Evolutionary conservation across 768 basidiomycete genomes (phyloP).

Genomic region (Suillus spraguei): DNA sequence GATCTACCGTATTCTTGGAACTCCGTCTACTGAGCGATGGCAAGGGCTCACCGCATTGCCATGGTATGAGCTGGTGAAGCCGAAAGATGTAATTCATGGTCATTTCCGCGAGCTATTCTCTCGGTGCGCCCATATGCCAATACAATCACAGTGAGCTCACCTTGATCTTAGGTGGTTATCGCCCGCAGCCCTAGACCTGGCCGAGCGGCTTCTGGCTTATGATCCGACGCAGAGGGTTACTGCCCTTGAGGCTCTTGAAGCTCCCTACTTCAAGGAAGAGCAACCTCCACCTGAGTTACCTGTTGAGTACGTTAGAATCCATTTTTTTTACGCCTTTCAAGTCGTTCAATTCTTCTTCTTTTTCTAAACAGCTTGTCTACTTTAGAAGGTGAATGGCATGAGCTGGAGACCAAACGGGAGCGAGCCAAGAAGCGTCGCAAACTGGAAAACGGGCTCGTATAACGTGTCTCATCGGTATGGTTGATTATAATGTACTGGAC

Average conservation of each 20-base stretch:
- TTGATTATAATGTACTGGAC: conserved; percentile 32
- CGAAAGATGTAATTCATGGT: conserved; percentile 71
- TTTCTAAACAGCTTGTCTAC: conserved; percentile 59
- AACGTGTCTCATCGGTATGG: conserved; percentile 11
- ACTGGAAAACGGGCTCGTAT: conserved; percentile 47
- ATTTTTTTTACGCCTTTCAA: neutral
- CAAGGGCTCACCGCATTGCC: conserved; percentile 80
- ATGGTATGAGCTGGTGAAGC: conserved; percentile 99
- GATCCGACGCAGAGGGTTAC: conserved; percentile 78
- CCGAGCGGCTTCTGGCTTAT: conserved; percentile 78
- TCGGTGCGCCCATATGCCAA: conserved; percentile 54
- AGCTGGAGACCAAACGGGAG: conserved; percentile 93
- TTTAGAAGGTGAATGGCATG: conserved; percentile 96
- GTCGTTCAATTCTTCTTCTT: conserved; percentile 10
- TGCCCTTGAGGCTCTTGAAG: conserved; percentile 77
- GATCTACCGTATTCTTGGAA: conserved; percentile 89
- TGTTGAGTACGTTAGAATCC: conserved; percentile 59
- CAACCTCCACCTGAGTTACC: conserved; percentile 75
- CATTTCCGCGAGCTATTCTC: conserved; percentile 84
- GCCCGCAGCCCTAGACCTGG: conserved; percentile 84
- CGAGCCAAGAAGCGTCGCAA: conserved; percentile 78
- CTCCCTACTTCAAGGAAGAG: conserved; percentile 85
- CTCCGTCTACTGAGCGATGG: conserved; percentile 85
- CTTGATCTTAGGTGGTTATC: conserved; percentile 71
- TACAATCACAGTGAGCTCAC: neutral